These are phyloP conservation scores for Sclerotiophoma versabilis DNA, from an alignment of 2,329 filamentous ascomycete species.

Conservation along the genomic window DNA sequence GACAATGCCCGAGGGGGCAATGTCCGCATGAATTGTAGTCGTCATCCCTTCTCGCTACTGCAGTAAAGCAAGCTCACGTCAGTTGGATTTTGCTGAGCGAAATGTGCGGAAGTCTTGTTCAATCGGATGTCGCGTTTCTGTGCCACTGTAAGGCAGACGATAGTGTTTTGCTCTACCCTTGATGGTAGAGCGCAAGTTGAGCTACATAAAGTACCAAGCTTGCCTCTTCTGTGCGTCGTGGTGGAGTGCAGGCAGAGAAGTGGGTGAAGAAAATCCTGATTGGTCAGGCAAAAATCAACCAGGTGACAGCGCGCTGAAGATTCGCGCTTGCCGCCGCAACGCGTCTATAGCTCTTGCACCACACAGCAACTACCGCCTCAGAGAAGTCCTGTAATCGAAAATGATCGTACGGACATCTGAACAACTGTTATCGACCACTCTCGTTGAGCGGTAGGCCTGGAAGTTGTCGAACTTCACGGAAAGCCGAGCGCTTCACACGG, in stretches of 20 bases:
- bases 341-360: constrained; percentile 16
- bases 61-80: neutral
- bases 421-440: neutral
- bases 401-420: neutral
- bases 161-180: neutral
- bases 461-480: neutral
- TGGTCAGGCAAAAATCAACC: constrained; percentile 7
- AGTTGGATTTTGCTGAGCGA: neutral
- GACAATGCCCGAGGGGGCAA: constrained; percentile 14
- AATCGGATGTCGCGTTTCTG: neutral
- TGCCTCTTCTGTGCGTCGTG: neutral
- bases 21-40: neutral
- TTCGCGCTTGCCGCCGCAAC: constrained; percentile 18
- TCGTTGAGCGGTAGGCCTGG: neutral
- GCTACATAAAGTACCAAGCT: neutral
- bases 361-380: neutral
- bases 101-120: neutral
- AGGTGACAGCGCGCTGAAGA: constrained; percentile 31
- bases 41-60: constrained; percentile 11
- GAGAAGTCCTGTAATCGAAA: neutral
- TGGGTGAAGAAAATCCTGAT: constrained; percentile 13
- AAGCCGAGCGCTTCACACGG: neutral
- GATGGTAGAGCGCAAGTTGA: neutral
- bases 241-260: neutral
- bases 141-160: neutral